Conservation (phyloP, 495 filamentous ascomycete species). For the Chaetomium fimeti region DNA sequence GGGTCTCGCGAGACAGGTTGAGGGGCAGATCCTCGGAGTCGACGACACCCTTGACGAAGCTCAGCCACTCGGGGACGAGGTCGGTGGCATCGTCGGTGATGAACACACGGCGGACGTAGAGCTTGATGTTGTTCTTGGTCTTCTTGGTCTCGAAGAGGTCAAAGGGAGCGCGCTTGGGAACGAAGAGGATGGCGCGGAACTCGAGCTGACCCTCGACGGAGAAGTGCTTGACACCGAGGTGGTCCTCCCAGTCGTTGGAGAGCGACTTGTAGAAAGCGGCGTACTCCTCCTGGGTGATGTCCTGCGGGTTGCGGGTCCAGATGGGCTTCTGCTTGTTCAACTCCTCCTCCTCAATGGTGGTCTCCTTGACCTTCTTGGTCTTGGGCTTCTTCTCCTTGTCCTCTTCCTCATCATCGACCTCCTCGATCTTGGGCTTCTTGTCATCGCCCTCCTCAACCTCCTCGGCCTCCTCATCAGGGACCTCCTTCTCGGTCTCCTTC, state of each 20-base stretch:
- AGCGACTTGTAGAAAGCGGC: slow-evolving; percentile 99
- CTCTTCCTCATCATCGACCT: slow-evolving; percentile 71
- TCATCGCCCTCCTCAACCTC: slow-evolving; percentile 64
- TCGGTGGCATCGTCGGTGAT: slow-evolving; percentile 99
- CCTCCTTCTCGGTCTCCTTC: slow-evolving; percentile 99
- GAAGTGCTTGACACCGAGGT: slow-evolving; percentile 99
- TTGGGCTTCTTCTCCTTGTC: slow-evolving; percentile 91
- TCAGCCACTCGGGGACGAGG: slow-evolving; percentile 98
- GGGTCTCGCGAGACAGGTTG: slow-evolving; percentile 99
- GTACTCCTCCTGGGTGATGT: slow-evolving; percentile 97
- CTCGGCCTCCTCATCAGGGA: slow-evolving; percentile 95
- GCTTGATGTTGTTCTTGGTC: slow-evolving; percentile 99
- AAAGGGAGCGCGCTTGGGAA: slow-evolving; percentile 98
- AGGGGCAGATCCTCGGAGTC: slow-evolving; percentile 99
- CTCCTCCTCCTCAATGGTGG: slow-evolving; percentile 97
- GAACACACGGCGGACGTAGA: slow-evolving; percentile 99
- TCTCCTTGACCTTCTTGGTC: slow-evolving; percentile 99
- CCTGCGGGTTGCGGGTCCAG: slow-evolving; percentile 96
- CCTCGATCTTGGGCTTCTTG: slow-evolving; percentile 86
- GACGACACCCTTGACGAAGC: slow-evolving; percentile 99
- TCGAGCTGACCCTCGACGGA: slow-evolving; percentile 99
- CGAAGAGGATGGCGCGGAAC: slow-evolving; percentile 99
- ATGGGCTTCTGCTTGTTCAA: slow-evolving; percentile 99
- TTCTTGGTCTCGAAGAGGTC: slow-evolving; percentile 99
- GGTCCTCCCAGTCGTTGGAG: slow-evolving; percentile 99